Base-by-base conservation (phyloP, 768 basidiomycete genomes). In the Collybiopsis luxurians region DNA sequence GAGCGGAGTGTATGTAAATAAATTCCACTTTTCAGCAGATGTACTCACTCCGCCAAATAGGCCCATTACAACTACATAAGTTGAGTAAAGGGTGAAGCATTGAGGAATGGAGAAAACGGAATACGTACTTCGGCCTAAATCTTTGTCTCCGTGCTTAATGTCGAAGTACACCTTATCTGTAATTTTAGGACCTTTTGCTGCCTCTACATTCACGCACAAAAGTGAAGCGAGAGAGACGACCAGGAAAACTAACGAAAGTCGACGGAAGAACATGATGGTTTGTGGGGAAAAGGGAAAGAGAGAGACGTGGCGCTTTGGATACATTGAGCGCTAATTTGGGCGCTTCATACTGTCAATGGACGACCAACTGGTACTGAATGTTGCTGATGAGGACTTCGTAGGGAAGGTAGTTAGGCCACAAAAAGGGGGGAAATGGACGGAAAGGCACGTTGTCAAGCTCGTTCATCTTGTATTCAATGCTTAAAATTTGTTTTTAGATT, bases 131-230 rank as follows among this genome's bases (percentile, higher is more conserved):
- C 95, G 82, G 53, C 96, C 96, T 43, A 98, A 51, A 49, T 86
- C 79, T 71, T 89, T 78, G 71, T 89, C 94, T 27, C 96, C 96
- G 73, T 97, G 95, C 64, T 89, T 86, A 57, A 98, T 87, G 71
- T 97, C 95, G 68, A 98, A 97, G 79, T 86, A 97, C 63, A 97
- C 88, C 74, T 89, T 93, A 82, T 90, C 77, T 45, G 96, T 97
- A 65, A 98, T 87, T 74, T 80, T 86, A 13, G 96, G 96, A 15
- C 89, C 87, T 65, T 92, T 95, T 30, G 84, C 82, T 12, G 93
- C 93, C 61, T 94, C 88, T 9, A 75, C 91, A 30, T 83, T 82
- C 3, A 80, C 82, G 64, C 84, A 88, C 74, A 92, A 85, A 65
- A 90, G 74, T 0, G 89, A 85, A 10, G 81, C 83, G 55, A 91